Evolutionary conservation across 225 moss, liverwort and hornwort species (phyloP).

Genomic region (Neckera pumila): DNA sequence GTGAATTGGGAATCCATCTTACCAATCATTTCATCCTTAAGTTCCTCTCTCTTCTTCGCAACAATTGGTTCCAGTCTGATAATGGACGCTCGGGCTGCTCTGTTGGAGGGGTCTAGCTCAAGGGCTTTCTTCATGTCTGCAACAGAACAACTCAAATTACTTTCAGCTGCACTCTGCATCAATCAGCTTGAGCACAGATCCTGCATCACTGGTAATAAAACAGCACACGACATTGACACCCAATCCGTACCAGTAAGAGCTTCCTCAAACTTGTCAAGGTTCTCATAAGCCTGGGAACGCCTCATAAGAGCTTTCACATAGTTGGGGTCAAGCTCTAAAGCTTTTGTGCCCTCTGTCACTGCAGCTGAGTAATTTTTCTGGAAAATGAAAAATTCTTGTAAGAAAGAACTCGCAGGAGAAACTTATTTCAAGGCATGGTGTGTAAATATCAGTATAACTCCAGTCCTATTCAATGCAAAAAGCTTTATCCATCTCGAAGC

Average conservation of each 20-base stretch:
- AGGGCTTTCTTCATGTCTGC: conserved; percentile 70
- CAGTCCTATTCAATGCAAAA: background rate
- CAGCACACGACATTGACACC: background rate
- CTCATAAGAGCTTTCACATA: conserved; percentile 80
- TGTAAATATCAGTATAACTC: background rate
- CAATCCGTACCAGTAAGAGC: conserved; percentile 48
- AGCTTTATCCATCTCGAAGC: background rate
- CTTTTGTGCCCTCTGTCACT: conserved; percentile 77
- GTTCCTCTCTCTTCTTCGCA: conserved; percentile 81
- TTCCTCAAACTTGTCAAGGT: conserved; percentile 72
- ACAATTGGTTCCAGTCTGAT: conserved; percentile 64
- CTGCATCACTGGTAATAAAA: background rate
- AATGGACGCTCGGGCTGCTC: conserved; percentile 32
- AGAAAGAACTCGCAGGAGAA: background rate
- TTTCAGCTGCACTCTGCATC: background rate
- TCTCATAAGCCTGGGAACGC: conserved; percentile 73
- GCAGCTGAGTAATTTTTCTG: conserved; percentile 48
- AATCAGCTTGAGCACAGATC: background rate
- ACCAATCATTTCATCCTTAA: conserved; percentile 85
- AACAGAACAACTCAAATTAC: background rate
- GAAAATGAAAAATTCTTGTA: background rate
- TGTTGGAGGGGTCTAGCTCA: conserved; percentile 71
- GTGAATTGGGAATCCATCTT: background rate
- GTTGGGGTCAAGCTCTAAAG: conserved; percentile 73
- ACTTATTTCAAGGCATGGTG: background rate